Base-by-base conservation (phyloP, 352 stramenopile species). In the Phytophthora chlamydospora region DNA sequence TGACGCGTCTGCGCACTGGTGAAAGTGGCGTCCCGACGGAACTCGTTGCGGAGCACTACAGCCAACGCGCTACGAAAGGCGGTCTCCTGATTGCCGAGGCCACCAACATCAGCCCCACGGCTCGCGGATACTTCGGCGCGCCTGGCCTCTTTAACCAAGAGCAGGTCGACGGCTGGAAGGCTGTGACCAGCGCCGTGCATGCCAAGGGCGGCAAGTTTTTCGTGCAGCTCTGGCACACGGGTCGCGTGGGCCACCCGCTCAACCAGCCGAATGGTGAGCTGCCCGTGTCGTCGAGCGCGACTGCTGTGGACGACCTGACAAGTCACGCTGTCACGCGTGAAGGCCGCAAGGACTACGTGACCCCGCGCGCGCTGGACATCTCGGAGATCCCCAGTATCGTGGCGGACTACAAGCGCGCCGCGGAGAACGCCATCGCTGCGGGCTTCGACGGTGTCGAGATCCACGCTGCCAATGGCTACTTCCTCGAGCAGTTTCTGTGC, bases 371-470 rank as follows among this genome's bases (percentile, higher is more conserved):
- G 8, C 54, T 97, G 45, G 78, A 76, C 1, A 58, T 74, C 3
- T 60, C 89, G 6, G 89, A 97, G 34, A 91, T 97, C 50, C 56
- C 76, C 19, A 17, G 39, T 8, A 74, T 82, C 10, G 70, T 96
- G 8, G 42, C 85, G 16, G 81, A 92, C 47, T 97, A 85, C 68
- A 69, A 71, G 12, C 54, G 72, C 21, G 83, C 66, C 0, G 88
- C 89, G 0, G 53, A 68, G 24, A 79, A 79, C n/a, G 75, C 80
- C 7, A 79, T 89, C 24, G 62, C 82, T 14, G 90, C 89, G 9
- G 92, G 92, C 21, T 97, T 97, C 66, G 92, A 98, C 47, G 89
- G 90, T 10, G 75, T 98, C 13, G 89, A 97, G 50, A 58, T 98
- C 17, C 91, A 97, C 65, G 61, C 39, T 10, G 91, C 86, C 3